Conservation (phyloP, 2,329 filamentous ascomycete species). For the Coleophoma eucalyptorum region DNA sequence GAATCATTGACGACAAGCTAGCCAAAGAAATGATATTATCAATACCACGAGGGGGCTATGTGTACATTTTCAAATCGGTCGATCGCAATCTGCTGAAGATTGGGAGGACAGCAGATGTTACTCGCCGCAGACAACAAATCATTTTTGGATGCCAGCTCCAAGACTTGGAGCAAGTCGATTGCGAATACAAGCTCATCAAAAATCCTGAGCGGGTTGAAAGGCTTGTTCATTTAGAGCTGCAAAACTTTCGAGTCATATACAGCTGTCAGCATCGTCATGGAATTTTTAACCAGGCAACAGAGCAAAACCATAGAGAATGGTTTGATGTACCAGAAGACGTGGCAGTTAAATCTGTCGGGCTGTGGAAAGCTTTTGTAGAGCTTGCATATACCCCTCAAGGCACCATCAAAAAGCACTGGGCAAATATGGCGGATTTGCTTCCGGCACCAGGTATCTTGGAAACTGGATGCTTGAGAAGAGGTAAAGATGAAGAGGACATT, state of each 20-base stretch:
- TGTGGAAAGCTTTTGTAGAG: slow-evolving; percentile 2
- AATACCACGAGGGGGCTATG: neutral
- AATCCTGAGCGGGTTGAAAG: slow-evolving; percentile 2
- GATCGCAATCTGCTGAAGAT: slow-evolving; percentile 1
- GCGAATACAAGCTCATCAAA: neutral
- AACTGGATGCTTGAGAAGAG: neutral
- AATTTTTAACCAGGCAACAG: neutral
- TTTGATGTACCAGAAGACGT: slow-evolving; percentile 3
- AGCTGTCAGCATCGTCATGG: neutral
- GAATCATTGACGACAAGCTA: slow-evolving; percentile 2
- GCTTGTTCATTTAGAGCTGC: slow-evolving; percentile 3
- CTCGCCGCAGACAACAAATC: neutral
- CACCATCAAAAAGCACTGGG: neutral
- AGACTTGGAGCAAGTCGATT: neutral
- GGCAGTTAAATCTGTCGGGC: slow-evolving; percentile 1
- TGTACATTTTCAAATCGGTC: slow-evolving; percentile 1
- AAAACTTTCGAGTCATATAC: slow-evolving; percentile 1
- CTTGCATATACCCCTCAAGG: neutral
- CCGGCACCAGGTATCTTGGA: neutral
- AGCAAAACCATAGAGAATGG: slow-evolving; percentile 4
- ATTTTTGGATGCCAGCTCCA: slow-evolving; percentile 1
- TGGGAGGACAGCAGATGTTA: neutral
- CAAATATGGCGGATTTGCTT: neutral
- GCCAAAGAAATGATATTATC: neutral
- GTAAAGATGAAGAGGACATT: neutral